A percentile compares a stretch with the other conserved stretches of the same genome.
Evolutionary conservation across 305 asterid species (phyloP).

Genomic region (Striga hermonthica): DNA sequence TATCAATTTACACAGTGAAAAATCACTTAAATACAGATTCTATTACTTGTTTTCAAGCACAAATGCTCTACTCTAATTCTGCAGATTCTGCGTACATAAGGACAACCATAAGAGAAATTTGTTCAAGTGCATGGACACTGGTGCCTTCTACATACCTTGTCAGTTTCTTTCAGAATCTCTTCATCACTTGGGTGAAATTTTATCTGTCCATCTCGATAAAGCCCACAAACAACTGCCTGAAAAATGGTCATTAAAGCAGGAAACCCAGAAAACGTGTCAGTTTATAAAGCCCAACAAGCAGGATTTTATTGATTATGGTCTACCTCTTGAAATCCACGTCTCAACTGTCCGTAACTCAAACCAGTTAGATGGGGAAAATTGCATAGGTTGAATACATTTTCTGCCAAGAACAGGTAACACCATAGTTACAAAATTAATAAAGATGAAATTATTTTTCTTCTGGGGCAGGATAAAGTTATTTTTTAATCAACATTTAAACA

Average conservation of each 20-base stretch:
- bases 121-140: constrained; percentile 8
- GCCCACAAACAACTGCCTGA: constrained; percentile 92
- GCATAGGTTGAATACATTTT: constrained; percentile 93
- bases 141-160: constrained; percentile 55
- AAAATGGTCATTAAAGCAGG: constrained; percentile 27
- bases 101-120: neutral
- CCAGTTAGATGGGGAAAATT: constrained; percentile 80
- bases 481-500: constrained; percentile 20
- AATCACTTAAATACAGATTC: too few species aligned
- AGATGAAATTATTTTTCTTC: too few species aligned
- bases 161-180: constrained; percentile 63
- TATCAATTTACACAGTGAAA: too few species aligned
- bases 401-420: constrained; percentile 43
- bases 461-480: too few species aligned
- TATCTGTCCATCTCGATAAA: constrained; percentile 67
- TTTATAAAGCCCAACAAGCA: constrained; percentile 22
- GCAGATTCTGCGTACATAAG: neutral
- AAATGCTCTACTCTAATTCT: neutral
- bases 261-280: constrained; percentile 6
- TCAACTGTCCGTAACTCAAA: constrained; percentile 62
- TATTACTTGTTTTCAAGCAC: too few species aligned
- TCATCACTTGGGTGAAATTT: constrained; percentile 91
- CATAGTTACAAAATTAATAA: too few species aligned
- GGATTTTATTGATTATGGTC: constrained; percentile 20
- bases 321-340: constrained; percentile 93